These are phyloP conservation scores for Epicoccum sorghinum DNA, from an alignment of 2,329 filamentous ascomycete species.

Conservation along the genomic window DNA sequence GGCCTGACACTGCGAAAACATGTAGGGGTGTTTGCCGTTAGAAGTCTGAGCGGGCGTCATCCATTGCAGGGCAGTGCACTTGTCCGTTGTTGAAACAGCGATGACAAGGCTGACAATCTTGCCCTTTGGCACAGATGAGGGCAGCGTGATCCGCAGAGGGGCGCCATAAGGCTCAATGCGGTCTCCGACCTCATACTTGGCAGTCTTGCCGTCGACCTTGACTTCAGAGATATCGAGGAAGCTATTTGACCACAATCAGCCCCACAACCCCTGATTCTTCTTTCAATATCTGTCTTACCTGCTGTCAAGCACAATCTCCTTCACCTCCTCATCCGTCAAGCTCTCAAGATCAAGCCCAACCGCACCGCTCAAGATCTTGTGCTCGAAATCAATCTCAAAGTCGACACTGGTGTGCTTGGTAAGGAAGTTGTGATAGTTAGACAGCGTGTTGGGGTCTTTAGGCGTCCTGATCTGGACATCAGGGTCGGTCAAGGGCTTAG, in stretches of 20 bases:
- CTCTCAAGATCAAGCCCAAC: slow-evolving; percentile 79
- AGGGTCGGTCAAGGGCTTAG: slow-evolving; percentile 46
- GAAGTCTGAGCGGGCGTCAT: slow-evolving; percentile 90
- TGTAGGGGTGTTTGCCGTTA: slow-evolving; percentile 94
- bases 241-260: slow-evolving; percentile 43
- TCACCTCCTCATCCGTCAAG: slow-evolving; percentile 72
- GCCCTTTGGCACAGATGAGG: slow-evolving; percentile 54
- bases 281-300: slow-evolving; percentile 48
- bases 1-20: slow-evolving; percentile 98
- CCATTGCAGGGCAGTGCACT: slow-evolving; percentile 95
- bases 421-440: slow-evolving; percentile 88
- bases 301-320: slow-evolving; percentile 86
- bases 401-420: slow-evolving; percentile 83
- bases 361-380: slow-evolving; percentile 76
- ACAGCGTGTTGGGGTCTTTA: slow-evolving; percentile 86
- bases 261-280: neutral
- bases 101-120: slow-evolving; percentile 56
- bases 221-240: slow-evolving; percentile 76
- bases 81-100: slow-evolving; percentile 75
- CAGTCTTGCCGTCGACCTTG: slow-evolving; percentile 68
- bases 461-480: slow-evolving; percentile 50
- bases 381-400: slow-evolving; percentile 82
- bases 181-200: slow-evolving; percentile 73
- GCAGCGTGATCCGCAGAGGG: slow-evolving; percentile 67
- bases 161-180: slow-evolving; percentile 76